A percentile compares a stretch with the other conserved stretches of the same genome.
Conservation (phyloP, 768 basidiomycete species). For the Calocybe gangraenosa region DNA sequence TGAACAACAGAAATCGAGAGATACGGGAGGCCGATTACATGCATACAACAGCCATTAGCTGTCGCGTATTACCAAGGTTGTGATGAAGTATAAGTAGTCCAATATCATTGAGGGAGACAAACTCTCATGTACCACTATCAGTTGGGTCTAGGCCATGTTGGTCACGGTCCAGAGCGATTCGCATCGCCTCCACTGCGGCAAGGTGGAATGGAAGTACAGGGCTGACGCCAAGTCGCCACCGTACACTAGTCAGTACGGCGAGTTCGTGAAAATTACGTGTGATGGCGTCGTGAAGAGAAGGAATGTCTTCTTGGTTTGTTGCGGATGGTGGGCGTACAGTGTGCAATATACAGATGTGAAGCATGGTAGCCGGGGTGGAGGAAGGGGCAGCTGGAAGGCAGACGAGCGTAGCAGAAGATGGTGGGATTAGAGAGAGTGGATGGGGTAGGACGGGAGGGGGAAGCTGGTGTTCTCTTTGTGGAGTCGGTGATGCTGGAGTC, state of each 20-base stretch:
- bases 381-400: slow-evolving; percentile 43
- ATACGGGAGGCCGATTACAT: not conserved
- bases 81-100: not conserved
- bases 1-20: not conserved
- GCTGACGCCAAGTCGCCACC: slow-evolving; percentile 47
- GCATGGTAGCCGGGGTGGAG: slow-evolving; percentile 43
- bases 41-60: not conserved
- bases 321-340: slow-evolving; percentile 34
- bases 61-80: not conserved
- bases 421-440: slow-evolving; percentile 46
- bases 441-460: slow-evolving; percentile 18
- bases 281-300: slow-evolving; percentile 46
- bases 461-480: not conserved
- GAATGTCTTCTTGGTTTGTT: slow-evolving; percentile 21
- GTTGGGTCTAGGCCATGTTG: slow-evolving; percentile 10
- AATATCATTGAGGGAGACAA: not conserved
- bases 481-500: slow-evolving; percentile 13
- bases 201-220: slow-evolving; percentile 69
- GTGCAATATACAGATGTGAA: slow-evolving; percentile 57
- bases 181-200: slow-evolving; percentile 66
- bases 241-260: slow-evolving; percentile 48
- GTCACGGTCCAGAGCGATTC: slow-evolving; percentile 35
- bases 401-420: slow-evolving; percentile 55
- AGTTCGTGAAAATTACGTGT: slow-evolving; percentile 69
- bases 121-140: not conserved